Base-by-base conservation (phyloP, 139 green algal genomes). In the Zygnema circumcarinatum region DNA sequence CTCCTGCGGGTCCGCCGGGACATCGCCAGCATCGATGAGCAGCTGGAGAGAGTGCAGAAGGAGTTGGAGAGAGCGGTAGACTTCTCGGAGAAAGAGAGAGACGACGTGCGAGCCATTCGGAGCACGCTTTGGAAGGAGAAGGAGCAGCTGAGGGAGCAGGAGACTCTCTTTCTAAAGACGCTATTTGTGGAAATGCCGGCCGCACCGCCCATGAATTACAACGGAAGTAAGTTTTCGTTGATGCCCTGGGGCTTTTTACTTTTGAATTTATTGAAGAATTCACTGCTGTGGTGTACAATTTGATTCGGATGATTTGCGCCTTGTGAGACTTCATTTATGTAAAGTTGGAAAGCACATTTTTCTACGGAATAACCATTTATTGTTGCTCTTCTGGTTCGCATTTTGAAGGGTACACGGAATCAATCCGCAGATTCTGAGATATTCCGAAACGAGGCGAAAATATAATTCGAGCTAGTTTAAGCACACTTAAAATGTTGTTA, bases 91-190 rank as follows among this genome's bases (percentile, higher is more conserved):
- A 56, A 56, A 32, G 81, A 80, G 3, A 35, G 67, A 32, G 81
- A 87, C 16, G 81, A 87, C 32, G 38, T 52, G n/a, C 36, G 81
- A 22, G 36, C n/a, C 21, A 35, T 87, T 2, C 81, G 81, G 7
- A 42, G 79, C 38, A 42, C n/a, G 1, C n/a, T 87, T 35, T 87
- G 81, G 81, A 53, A 56, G 67, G 81, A 87, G 21, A 87, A 87
- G 67, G 81, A 87, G 81, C 81, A 87, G 56, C 33, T 87, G 67
- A 33, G 81, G 7, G 35, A 42, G 36, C 81, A 87, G 74, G 81
- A 87, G 67, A 87, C 81, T 16, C 69, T 87, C 39, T 87, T 87
- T 62, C 81, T 87, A 31, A 83, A 81, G 41, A 38, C 41, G 32
- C 40, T 85, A 25, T 85, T 81, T 81, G 33, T 53, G 74, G 74